Evolutionary conservation across 1,284 basidiomycete species (phyloP), one percentile per base, ranked within the genome.

Genomic region (Leucoagaricus sp.): DNA sequence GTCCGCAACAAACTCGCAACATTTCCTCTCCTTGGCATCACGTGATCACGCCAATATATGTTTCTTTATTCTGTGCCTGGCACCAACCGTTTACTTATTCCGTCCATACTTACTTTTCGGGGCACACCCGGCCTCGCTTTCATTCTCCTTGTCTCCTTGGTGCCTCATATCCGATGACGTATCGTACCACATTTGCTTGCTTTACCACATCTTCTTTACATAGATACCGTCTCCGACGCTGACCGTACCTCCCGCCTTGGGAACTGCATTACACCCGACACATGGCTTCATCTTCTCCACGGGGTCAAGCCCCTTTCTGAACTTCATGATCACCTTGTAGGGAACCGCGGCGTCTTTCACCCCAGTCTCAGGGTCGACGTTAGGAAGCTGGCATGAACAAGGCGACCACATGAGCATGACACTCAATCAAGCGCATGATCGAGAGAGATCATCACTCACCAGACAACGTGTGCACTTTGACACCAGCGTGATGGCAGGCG

Each of bases 271-370:
- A 64, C 79, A 80, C 4, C 87, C 88, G 46, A 90, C 76, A 63
- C 84, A 88, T 3, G 87, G 75, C 61, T 77, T 78, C 69, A 73
- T 71, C 57, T 74, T 75, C 2, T 73, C 62, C 17, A 52, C 64
- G 0, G 79, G 78, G 64, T 87, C 82, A 51, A 85, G 61, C 7
- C 82, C 82, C 17, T 69, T 78, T 26, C 87, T 79, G 65, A 86
- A 85, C 72, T 86, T 87, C 80, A 84, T 83, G 9, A 89, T 67
- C 17, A 84, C 79, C 69, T 90, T 90, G 73, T 78, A 88, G 4
- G 89, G 89, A 2, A 91, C 86, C 1, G 87, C 86, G 26, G 76
- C 76, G 63, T 91, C 88, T 13, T 83, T 78, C 26, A 79, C 68
- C 33, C 87, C 89, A 1, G 82, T 86, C 19, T 74, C 71, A 0